Base-by-base conservation (phyloP, 2,329 filamentous ascomycete genomes). In the Trichoderma breve region DNA sequence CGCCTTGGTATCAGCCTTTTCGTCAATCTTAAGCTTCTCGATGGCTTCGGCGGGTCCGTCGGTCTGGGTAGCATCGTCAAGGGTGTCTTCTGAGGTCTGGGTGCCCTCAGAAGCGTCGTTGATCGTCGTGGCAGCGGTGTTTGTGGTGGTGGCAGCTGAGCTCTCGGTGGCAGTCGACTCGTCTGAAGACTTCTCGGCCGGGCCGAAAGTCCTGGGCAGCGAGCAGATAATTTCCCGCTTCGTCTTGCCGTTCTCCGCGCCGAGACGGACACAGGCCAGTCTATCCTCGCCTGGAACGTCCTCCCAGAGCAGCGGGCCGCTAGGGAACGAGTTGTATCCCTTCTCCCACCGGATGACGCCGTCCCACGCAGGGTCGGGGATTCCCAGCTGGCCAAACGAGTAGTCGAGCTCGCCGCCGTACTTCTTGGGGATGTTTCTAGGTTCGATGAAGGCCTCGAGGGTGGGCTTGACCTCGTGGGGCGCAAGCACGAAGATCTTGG, bases 401-500 rank as follows among this genome's bases (percentile, higher is more conserved):
- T 92, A 98, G 28, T 97, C 92, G 9, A 98, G 87, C 74, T 93
- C 88, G 58, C 95, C 95, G 73, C 95, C 95, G 79, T 97, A 98
- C 80, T 92, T 90, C 80, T 93, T 94, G 21, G 95, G 95, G 74
- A 98, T 95, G 81, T 95, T 93, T 68, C 88, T 86, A 0, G 89
- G 86, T 68, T 97, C 92, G 79, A 98, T 94, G 82, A 95, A 98
- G 70, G 89, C 86, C 74, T 91, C 88, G 30, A 98, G 88, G 2
- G 93, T 95, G 18, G 91, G 84, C 76, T 91, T 88, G 68, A 97
- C 91, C 81, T 97, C 93, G 70, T 88, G 79, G 9, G 89, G 85
- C 62, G 87, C 86, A 70, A 98, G 89, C 76, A 98, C 96, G 81
- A 97, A 97, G 80, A 98, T 98, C 84, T 98, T 98, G 77, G 93